A percentile compares a stretch with the other conserved stretches of the same genome.
Evolutionary conservation across 179 eudicot genomes (phyloP).

Genomic region (Spergularia azorica): DNA sequence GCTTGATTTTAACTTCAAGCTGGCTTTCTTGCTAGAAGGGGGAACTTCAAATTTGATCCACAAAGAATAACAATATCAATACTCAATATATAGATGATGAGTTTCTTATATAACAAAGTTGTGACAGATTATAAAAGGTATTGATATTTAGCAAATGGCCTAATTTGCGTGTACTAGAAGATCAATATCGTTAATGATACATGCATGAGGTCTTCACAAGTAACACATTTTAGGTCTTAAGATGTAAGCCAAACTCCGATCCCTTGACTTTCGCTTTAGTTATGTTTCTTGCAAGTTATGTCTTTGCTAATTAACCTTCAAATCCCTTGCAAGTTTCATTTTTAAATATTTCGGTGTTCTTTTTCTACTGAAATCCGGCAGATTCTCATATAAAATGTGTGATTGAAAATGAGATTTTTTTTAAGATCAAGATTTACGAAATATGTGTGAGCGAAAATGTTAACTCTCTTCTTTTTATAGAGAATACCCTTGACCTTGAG

Average conservation of each 20-base stretch:
- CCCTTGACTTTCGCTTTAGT: conserved; percentile 5
- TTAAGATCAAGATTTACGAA: no score
- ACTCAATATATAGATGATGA: no score
- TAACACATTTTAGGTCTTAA: background rate
- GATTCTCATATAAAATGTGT: no score
- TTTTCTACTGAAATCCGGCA: background rate
- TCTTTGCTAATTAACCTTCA: background rate
- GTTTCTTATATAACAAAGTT: no score
- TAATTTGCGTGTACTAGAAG: background rate
- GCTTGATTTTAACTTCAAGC: background rate
- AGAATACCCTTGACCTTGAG: no score
- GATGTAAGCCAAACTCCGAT: conserved; percentile 14
- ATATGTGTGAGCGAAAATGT: no score
- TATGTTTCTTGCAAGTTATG: conserved; percentile 31
- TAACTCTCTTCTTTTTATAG: no score
- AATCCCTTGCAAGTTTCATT: no score
- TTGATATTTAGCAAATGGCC: background rate
- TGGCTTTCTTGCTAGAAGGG: background rate
- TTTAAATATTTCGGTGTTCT: no score
- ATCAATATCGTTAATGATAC: background rate
- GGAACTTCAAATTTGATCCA: background rate
- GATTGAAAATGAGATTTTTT: no score
- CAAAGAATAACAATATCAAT: no score
- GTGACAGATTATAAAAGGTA: background rate
- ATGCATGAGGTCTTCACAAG: background rate